These are phyloP conservation scores for Penicillium egyptiacum DNA, from an alignment of 495 filamentous ascomycete genomes.

Conservation along the genomic window DNA sequence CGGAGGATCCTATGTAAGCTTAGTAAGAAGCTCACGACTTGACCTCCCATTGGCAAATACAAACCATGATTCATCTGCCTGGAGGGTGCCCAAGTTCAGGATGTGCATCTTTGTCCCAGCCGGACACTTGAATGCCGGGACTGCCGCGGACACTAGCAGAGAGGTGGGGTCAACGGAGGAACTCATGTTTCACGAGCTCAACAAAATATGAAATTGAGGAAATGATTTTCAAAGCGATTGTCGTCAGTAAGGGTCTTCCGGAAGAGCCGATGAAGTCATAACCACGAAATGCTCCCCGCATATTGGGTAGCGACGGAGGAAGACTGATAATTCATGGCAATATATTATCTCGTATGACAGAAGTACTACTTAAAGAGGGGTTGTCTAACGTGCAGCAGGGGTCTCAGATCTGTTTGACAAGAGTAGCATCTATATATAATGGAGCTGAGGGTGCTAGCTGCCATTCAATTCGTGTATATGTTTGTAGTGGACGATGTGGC, in stretches of 20 bases:
- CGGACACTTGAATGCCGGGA: slow-evolving; percentile 21
- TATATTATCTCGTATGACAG: too few species aligned
- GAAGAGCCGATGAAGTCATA: neutral
- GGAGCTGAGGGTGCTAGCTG: neutral
- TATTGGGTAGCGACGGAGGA: too few species aligned
- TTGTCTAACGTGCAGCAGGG: too few species aligned
- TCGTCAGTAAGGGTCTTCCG: neutral
- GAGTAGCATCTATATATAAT: too few species aligned
- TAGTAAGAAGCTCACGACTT: neutral
- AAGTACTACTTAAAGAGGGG: too few species aligned
- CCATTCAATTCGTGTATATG: neutral
- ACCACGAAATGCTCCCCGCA: neutral
- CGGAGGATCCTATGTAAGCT: slow-evolving; percentile 23
- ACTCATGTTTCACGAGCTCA: neutral
- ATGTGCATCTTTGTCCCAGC: slow-evolving; percentile 35
- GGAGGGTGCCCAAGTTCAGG: slow-evolving; percentile 29
- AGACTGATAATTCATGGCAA: too few species aligned
- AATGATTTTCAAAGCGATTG: neutral
- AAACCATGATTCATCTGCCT: slow-evolving; percentile 31
- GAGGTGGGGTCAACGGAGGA: neutral
- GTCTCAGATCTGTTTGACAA: too few species aligned
- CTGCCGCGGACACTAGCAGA: slow-evolving; percentile 15
- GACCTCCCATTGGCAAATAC: neutral
- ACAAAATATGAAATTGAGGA: neutral
- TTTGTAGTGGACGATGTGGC: neutral